phyloP scores from a whole-genome alignment of 441 rosid species.

The Mallotus repandus region DNA sequence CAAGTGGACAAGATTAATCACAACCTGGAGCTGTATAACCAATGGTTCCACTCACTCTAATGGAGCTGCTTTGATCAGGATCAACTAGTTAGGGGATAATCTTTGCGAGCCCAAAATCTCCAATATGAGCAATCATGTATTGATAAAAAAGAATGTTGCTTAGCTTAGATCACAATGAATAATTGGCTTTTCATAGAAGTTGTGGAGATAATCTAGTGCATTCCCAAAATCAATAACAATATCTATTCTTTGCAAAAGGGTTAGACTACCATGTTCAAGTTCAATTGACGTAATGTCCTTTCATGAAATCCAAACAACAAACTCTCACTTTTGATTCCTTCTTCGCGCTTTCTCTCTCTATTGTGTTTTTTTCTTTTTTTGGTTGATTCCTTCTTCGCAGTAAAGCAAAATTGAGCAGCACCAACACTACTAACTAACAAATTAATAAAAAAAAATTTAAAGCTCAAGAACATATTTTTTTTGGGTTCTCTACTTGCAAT shows the following conservation, averaged over 20 bases:
- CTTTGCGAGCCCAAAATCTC: conserved; percentile 15
- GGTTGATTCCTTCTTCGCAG: too few species aligned
- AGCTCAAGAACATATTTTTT: too few species aligned
- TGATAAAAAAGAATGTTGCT: conserved; percentile 6
- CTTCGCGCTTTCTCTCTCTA: too few species aligned
- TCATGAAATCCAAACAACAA: too few species aligned
- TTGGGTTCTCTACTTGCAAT: too few species aligned
- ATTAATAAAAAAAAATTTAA: too few species aligned
- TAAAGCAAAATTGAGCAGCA: too few species aligned
- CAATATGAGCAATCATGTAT: conserved; percentile 13
- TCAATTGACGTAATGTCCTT: neutral
- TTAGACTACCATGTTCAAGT: conserved; percentile 10
- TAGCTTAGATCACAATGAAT: conserved; percentile 16
- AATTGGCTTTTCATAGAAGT: neutral
- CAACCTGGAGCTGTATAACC: conserved; percentile 15
- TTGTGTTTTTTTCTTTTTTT: too few species aligned
- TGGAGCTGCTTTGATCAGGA: neutral
- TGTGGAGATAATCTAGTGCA: conserved; percentile 7
- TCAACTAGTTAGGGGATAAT: neutral
- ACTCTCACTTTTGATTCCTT: too few species aligned
- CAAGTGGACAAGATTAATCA: too few species aligned
- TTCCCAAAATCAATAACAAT: conserved; percentile 7
- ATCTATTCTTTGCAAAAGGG: conserved; percentile 13
- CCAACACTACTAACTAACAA: too few species aligned
- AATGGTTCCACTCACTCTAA: conserved; percentile 13